Percentiles rank a stretch among this genome's conserved stretches.
phyloP scores from a whole-genome alignment of 176 grass and related monocot genomes.

The Raddia distichophylla region DNA sequence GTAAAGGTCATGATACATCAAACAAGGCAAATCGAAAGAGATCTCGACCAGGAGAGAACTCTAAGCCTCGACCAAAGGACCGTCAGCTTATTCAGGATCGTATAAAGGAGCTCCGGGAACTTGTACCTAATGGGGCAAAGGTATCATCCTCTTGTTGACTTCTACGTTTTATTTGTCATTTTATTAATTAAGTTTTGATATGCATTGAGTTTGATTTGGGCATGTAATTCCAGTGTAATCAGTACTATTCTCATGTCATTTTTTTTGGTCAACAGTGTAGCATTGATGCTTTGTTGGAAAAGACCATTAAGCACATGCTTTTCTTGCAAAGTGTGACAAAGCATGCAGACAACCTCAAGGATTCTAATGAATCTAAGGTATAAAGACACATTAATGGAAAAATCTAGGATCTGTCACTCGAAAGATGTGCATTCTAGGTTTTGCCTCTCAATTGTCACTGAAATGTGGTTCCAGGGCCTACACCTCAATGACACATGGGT shows the following conservation, averaged over 20 bases:
- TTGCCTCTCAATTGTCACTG: too few species aligned
- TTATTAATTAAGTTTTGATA: slow-evolving; percentile 25
- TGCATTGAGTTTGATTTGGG: slow-evolving; percentile 5
- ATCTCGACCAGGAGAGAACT: slow-evolving; percentile 70
- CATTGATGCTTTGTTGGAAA: slow-evolving; percentile 85
- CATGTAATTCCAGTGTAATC: slow-evolving; percentile 2
- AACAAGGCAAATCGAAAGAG: slow-evolving; percentile 75
- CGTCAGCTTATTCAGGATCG: slow-evolving; percentile 90
- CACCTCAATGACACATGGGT: too few species aligned
- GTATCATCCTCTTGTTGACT: slow-evolving; percentile 41
- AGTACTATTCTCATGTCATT: slow-evolving; percentile 36
- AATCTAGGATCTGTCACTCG: too few species aligned
- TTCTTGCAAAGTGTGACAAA: slow-evolving; percentile 89
- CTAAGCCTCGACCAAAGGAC: slow-evolving; percentile 79
- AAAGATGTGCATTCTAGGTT: too few species aligned
- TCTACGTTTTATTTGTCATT: neutral
- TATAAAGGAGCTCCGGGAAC: slow-evolving; percentile 84
- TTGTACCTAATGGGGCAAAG: slow-evolving; percentile 87
- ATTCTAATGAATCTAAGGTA: slow-evolving; percentile 73
- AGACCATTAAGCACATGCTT: slow-evolving; percentile 90
- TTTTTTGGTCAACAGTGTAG: slow-evolving; percentile 71
- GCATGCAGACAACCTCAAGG: slow-evolving; percentile 79
- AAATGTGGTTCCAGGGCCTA: too few species aligned
- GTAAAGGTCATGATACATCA: slow-evolving; percentile 58
- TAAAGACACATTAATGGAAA: neutral